Conservation (phyloP, 73 alveolate genomes). For the Tetrahymena malaccensis region DNA sequence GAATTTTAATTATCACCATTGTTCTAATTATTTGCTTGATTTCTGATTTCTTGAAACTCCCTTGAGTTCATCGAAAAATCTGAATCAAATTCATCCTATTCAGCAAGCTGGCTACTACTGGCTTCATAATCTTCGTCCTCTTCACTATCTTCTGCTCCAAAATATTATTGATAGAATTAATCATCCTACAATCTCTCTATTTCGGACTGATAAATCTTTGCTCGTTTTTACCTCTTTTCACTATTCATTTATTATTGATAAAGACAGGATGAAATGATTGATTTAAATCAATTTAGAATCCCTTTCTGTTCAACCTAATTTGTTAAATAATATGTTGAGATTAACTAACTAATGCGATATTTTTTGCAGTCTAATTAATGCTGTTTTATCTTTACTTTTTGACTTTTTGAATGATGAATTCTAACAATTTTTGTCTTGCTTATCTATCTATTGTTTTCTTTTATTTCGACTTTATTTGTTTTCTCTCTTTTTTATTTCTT, state of each 20-base stretch:
- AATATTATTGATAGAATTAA: neutral
- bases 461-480: neutral
- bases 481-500: neutral
- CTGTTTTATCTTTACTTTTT: neutral
- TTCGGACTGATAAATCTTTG: neutral
- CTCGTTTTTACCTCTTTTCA: neutral
- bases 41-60: neutral
- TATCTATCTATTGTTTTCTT: neutral
- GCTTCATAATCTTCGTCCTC: neutral
- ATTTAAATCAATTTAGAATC: neutral
- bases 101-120: neutral
- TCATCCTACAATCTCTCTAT: neutral
- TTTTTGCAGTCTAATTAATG: neutral
- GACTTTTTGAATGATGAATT: neutral
- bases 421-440: neutral
- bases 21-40: neutral
- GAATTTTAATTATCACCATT: neutral
- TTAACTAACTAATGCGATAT: neutral
- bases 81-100: neutral
- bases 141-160: neutral
- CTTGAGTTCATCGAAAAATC: neutral
- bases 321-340: neutral
- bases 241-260: neutral
- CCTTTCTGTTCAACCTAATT: neutral
- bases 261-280: neutral